phyloP scores from a whole-genome alignment of 495 filamentous ascomycete species.

The Neurospora sp. region DNA sequence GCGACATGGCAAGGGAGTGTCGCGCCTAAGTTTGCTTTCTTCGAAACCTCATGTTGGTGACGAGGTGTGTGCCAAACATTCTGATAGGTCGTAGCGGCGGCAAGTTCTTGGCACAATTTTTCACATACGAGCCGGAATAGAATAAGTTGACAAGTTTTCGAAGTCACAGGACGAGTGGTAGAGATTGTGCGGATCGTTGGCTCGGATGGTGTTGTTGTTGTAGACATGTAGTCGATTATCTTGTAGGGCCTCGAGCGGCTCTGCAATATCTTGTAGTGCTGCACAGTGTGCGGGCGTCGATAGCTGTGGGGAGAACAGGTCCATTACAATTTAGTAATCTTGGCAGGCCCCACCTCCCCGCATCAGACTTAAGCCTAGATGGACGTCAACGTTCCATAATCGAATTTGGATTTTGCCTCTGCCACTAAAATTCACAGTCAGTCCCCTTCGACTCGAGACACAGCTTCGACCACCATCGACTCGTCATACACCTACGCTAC shows the following conservation, averaged over 20 bases:
- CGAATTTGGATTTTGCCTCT: not conserved
- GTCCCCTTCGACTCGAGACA: not conserved
- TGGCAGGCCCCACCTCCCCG: not conserved
- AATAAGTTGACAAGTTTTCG: too few relatives aligned
- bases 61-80: too few relatives aligned
- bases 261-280: not conserved
- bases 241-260: not conserved
- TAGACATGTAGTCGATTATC: too few relatives aligned
- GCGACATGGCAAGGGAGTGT: too few relatives aligned
- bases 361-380: not conserved
- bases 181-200: not conserved
- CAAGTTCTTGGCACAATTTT: too few relatives aligned
- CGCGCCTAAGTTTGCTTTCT: too few relatives aligned
- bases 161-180: too few relatives aligned
- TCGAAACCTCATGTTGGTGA: too few relatives aligned
- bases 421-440: not conserved
- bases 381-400: not conserved
- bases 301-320: too few relatives aligned
- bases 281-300: too few relatives aligned
- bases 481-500: not conserved
- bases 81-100: too few relatives aligned
- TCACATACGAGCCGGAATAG: too few relatives aligned
- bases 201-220: not conserved
- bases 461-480: not conserved
- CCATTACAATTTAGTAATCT: not conserved